These are phyloP conservation scores for Bruguiera parviflora DNA, from an alignment of 345 rosid species.

Conservation along the genomic window DNA sequence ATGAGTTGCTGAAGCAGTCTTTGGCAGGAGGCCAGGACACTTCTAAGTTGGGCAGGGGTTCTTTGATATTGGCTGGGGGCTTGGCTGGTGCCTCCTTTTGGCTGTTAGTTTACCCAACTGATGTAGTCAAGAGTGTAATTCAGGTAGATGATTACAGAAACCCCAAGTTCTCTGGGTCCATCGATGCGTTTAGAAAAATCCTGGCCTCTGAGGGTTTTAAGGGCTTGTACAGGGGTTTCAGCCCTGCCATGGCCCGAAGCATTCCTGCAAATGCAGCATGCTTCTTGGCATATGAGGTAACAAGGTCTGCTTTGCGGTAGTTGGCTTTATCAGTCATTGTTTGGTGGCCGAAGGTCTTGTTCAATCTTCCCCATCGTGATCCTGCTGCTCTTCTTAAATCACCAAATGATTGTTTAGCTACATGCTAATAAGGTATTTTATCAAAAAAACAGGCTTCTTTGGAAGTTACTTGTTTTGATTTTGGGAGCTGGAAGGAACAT, in stretches of 20 bases:
- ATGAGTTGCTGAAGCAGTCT: slow-evolving; percentile 71
- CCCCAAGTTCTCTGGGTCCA: slow-evolving; percentile 72
- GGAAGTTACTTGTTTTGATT: not conserved
- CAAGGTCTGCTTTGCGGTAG: slow-evolving; percentile 78
- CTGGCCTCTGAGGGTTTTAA: slow-evolving; percentile 75
- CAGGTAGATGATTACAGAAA: slow-evolving; percentile 89
- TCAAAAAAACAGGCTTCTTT: not conserved
- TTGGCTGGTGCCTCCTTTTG: slow-evolving; percentile 88
- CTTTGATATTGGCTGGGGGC: slow-evolving; percentile 81
- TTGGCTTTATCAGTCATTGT: not conserved
- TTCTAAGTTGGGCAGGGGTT: slow-evolving; percentile 80
- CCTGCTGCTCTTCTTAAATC: slow-evolving; percentile 17
- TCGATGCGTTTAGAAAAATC: slow-evolving; percentile 70
- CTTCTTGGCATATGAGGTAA: slow-evolving; percentile 89
- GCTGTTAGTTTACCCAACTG: slow-evolving; percentile 81
- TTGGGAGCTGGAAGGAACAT: slow-evolving; percentile 14
- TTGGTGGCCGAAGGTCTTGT: not conserved
- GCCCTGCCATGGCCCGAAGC: slow-evolving; percentile 95
- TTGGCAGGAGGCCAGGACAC: slow-evolving; percentile 90
- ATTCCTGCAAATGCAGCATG: slow-evolving; percentile 98
- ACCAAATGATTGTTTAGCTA: slow-evolving; percentile 16
- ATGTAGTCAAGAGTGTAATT: slow-evolving; percentile 88
- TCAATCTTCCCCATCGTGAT: slow-evolving; percentile 4
- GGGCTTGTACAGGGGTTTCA: slow-evolving; percentile 93
- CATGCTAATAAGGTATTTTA: not conserved